Evolutionary conservation across 2,329 filamentous ascomycete species (phyloP), one percentile per base, ranked within the genome.

Genomic region (Hymenoscyphus infarciens): DNA sequence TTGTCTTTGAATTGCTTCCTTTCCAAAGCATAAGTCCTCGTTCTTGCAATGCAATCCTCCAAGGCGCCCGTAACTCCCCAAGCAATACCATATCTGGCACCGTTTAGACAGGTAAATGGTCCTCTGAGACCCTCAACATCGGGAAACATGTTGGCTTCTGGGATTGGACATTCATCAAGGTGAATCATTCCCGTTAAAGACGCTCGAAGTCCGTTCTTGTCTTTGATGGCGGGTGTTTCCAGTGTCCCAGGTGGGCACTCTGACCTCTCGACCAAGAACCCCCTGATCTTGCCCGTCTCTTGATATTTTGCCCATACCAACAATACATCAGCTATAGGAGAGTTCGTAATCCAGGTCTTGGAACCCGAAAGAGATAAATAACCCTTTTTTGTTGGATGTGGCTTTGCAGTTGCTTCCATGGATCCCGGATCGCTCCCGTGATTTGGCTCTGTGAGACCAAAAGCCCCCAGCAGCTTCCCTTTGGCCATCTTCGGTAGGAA

Each of bases 141-240:
- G 0, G 93, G 93, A 72, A 99, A 92, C 92, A 99, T 96, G 79
- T 97, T 97, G 70, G 86, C 90, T 68, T 88, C 87, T 0, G 92
- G 88, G 0, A 99, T 92, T 0, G 95, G 94, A 68, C 91, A 93
- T 66, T 90, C 87, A 67, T 97, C 94, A 73, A 99, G 83, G 70
- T 97, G 92, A 68, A 99, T 97, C 95, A 98, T 98, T 62, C 95
- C 95, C 0, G 95, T 99, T 67, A 97, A 90, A 13, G 91, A 96
- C 13, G 95, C 95, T 63, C 95, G 84, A 35, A 99, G 85, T 1
- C 93, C 95, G 66, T 90, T 97, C 83, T 99, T 99, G 80, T 98
- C 86, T 81, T 96, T 96, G 75, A 99, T 89, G 13, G 90, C 80
- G 1, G 95, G 95, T 5, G 95, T 99, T 76, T 95, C 92, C 15